Conservation (phyloP, 108 stramenopile genomes). For the Schizochytrium sp. region DNA sequence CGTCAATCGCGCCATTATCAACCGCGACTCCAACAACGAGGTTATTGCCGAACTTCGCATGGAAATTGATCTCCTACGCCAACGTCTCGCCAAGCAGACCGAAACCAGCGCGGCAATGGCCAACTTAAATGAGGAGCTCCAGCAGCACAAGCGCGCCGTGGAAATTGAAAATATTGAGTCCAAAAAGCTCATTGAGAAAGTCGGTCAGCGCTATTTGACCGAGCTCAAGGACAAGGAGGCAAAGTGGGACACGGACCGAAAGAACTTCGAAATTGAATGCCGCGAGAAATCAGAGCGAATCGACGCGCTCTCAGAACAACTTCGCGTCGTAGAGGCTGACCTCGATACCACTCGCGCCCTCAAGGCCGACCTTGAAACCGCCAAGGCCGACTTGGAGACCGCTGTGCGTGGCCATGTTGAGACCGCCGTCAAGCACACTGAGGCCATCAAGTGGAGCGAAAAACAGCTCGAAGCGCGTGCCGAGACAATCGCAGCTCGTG, state of each 20-base stretch:
- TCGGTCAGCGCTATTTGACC: background rate
- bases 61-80: background rate
- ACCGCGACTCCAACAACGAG: background rate
- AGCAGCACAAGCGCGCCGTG: slow-evolving; percentile 14
- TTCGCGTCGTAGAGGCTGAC: background rate
- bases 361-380: background rate
- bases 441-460: background rate
- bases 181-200: background rate
- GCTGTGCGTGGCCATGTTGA: background rate
- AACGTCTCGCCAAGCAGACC: background rate
- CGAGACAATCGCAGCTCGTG: background rate
- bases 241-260: background rate
- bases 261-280: background rate
- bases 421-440: background rate
- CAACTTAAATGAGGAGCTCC: background rate
- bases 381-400: background rate
- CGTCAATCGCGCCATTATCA: background rate
- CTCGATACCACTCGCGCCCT: background rate
- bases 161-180: slow-evolving; percentile 5
- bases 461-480: background rate
- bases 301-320: background rate
- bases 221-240: background rate
- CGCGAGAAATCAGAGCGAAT: background rate
- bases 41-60: background rate
- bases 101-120: background rate